Evolutionary conservation across 2,329 filamentous ascomycete genomes (phyloP).

Genomic region (Cercospora sp.): DNA sequence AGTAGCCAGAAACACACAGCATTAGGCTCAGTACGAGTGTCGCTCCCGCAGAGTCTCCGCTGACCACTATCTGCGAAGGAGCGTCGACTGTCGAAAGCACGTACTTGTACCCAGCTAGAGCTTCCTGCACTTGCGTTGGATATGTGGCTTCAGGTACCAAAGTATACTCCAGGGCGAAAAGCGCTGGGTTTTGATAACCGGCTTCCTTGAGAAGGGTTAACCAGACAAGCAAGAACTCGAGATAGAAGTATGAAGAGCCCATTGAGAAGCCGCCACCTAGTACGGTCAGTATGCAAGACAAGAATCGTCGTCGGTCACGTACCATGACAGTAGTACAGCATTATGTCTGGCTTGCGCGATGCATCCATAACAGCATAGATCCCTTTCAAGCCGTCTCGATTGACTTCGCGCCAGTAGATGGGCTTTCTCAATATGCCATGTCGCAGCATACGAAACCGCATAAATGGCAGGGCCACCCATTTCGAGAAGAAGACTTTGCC

Average conservation of each 20-base stretch:
- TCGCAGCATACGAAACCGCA: slow-evolving; percentile 72
- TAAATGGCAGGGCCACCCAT: slow-evolving; percentile 69
- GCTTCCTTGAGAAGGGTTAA: slow-evolving; percentile 62
- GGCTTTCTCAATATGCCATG: slow-evolving; percentile 66
- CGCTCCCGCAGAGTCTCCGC: slow-evolving; percentile 78
- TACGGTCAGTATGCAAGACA: neutral
- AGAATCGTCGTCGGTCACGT: slow-evolving; percentile 32
- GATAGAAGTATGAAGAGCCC: slow-evolving; percentile 80
- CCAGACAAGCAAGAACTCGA: slow-evolving; percentile 78
- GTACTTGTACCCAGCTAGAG: slow-evolving; percentile 69
- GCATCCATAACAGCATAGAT: slow-evolving; percentile 69
- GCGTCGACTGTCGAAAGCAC: slow-evolving; percentile 61
- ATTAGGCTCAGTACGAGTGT: slow-evolving; percentile 72
- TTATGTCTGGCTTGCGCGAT: slow-evolving; percentile 65
- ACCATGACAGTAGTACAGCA: slow-evolving; percentile 83
- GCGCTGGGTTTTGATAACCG: slow-evolving; percentile 72
- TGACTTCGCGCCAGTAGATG: slow-evolving; percentile 63
- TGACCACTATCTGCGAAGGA: slow-evolving; percentile 65
- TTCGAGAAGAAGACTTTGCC: slow-evolving; percentile 77
- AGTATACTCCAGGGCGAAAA: slow-evolving; percentile 79
- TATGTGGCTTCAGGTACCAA: slow-evolving; percentile 73
- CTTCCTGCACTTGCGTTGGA: slow-evolving; percentile 71
- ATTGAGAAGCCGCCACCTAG: slow-evolving; percentile 78
- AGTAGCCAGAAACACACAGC: slow-evolving; percentile 61
- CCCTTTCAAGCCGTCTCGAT: slow-evolving; percentile 52